Conservation (phyloP, 345 rosid genomes). For the Microthlaspi erraticum region DNA sequence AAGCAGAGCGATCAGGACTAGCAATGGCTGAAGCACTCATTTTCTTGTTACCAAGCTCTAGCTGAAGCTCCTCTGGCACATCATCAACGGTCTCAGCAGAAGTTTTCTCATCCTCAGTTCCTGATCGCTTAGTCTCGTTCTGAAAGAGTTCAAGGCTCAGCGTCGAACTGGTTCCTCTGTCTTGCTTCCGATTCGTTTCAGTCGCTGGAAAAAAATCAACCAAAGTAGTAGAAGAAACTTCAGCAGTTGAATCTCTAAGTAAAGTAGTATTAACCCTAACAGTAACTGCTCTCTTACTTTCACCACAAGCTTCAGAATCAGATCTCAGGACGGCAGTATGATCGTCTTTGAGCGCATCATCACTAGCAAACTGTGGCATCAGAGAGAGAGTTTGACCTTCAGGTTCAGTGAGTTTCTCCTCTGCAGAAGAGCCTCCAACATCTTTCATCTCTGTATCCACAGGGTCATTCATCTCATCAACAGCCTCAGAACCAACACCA, state of each 20-base stretch:
- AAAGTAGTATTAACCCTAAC: constrained; percentile 26
- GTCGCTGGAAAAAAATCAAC: constrained; percentile 39
- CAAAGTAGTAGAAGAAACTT: constrained; percentile 38
- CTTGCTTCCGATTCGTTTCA: constrained; percentile 38
- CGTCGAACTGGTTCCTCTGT: constrained; percentile 38
- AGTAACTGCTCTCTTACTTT: constrained; percentile 33
- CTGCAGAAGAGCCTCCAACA: constrained; percentile 40
- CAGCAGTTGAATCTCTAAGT: constrained; percentile 41
- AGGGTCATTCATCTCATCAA: constrained; percentile 19
- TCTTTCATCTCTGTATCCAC: constrained; percentile 39
- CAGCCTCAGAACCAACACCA: constrained; percentile 35
- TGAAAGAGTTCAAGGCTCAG: constrained; percentile 44
- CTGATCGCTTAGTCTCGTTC: constrained; percentile 32
- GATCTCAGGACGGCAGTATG: constrained; percentile 33
- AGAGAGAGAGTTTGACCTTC: constrained; percentile 45
- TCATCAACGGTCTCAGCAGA: constrained; percentile 42
- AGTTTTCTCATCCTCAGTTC: constrained; percentile 37
- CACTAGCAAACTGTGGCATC: constrained; percentile 42
- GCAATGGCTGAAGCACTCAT: constrained; percentile 28
- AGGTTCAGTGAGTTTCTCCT: constrained; percentile 22
- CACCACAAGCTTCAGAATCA: constrained; percentile 30
- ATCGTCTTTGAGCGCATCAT: constrained; percentile 41
- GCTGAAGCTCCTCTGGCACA: constrained; percentile 46
- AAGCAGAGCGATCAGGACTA: constrained; percentile 10
- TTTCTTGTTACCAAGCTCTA: constrained; percentile 46